phyloP scores from a whole-genome alignment of 2,329 filamentous ascomycete genomes.

The Monilinia laxa region DNA sequence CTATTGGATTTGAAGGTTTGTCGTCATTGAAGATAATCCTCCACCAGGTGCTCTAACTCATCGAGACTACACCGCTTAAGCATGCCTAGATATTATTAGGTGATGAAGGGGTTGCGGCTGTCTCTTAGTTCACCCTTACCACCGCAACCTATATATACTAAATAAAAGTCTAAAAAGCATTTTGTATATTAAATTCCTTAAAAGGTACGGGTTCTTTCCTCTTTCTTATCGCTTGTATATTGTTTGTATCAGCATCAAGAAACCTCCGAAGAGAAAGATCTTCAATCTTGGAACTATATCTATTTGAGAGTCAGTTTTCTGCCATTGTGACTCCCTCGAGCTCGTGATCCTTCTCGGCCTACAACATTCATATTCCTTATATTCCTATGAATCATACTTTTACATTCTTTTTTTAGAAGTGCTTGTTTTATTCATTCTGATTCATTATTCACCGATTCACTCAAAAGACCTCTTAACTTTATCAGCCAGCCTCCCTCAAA shows the following conservation, averaged over 20 bases:
- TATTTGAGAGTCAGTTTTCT: constrained; percentile 1
- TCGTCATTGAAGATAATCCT: constrained; percentile 1
- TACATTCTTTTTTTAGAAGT: not conserved
- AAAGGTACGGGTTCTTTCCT: constrained; percentile 2
- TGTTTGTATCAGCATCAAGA: not conserved
- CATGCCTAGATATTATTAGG: not conserved
- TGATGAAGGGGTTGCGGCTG: not conserved
- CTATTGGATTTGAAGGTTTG: not conserved
- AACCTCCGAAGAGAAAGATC: too few relatives aligned
- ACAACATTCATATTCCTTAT: not conserved
- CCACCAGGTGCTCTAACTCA: too few relatives aligned
- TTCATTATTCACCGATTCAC: not conserved
- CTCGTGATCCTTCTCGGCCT: not conserved
- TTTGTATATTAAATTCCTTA: too few relatives aligned
- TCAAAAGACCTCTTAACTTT: not conserved
- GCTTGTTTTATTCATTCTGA: not conserved
- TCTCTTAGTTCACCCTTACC: not conserved
- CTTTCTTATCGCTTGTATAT: constrained; percentile 8
- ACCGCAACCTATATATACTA: not conserved
- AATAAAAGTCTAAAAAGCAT: not conserved
- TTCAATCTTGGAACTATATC: not conserved
- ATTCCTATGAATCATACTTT: not conserved
- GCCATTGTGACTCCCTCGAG: constrained; percentile 1
- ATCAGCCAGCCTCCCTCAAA: not conserved
- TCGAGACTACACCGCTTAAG: not conserved